Evolutionary conservation across 176 grass and related monocot species (phyloP).

Genomic region (Cymbopogon citratus): DNA sequence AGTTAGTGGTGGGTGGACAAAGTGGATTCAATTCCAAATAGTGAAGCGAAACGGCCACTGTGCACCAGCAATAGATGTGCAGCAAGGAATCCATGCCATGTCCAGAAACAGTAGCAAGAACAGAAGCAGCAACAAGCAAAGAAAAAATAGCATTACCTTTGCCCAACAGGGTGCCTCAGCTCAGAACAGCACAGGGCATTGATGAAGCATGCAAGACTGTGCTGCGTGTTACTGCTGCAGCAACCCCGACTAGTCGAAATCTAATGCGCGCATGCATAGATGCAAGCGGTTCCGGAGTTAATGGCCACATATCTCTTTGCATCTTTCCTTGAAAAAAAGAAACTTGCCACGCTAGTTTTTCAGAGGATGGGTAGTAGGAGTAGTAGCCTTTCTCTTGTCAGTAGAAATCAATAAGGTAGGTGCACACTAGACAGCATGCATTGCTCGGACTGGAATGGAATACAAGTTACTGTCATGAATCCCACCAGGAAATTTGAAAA

Average conservation of each 20-base stretch:
- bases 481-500: neutral
- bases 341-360: conserved; percentile 25
- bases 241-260: conserved; percentile 47
- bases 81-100: conserved; percentile 43
- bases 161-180: conserved; percentile 14
- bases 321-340: conserved; percentile 40
- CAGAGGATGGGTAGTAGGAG: conserved; percentile 20
- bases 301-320: conserved; percentile 44
- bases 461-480: neutral
- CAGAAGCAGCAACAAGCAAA: conserved; percentile 27
- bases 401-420: conserved; percentile 37
- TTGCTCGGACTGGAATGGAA: neutral
- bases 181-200: conserved; percentile 41
- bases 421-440: neutral
- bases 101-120: conserved; percentile 46
- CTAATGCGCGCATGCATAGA: conserved; percentile 39
- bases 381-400: conserved; percentile 15
- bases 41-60: conserved; percentile 35
- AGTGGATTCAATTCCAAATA: conserved; percentile 50
- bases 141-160: conserved; percentile 21
- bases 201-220: conserved; percentile 33
- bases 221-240: conserved; percentile 35
- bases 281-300: conserved; percentile 32
- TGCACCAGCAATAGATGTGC: conserved; percentile 37
- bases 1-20: conserved; percentile 51